Evolutionary conservation across 306 rosid genomes (phyloP).

Genomic region (Rubus idaeus): DNA sequence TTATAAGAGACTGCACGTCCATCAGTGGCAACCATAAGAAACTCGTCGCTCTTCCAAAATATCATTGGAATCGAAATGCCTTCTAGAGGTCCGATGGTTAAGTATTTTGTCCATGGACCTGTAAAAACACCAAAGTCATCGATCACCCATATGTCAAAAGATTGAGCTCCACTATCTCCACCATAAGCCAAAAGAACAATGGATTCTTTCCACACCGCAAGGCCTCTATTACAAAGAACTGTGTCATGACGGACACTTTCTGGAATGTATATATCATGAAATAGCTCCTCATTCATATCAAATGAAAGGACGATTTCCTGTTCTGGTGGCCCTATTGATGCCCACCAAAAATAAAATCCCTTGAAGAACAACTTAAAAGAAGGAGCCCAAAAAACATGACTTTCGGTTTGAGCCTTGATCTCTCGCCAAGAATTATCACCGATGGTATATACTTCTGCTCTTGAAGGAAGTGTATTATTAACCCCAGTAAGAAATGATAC

Average conservation of each 20-base stretch:
- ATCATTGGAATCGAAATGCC: neutral
- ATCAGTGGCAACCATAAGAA: neutral
- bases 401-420: neutral
- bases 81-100: neutral
- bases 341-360: slow-evolving; percentile 15
- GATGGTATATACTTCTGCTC: neutral
- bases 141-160: neutral
- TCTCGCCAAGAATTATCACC: neutral
- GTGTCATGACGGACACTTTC: neutral
- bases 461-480: neutral
- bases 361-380: neutral
- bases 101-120: neutral
- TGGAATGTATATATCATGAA: neutral
- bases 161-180: neutral
- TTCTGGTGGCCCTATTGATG: neutral
- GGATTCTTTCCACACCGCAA: neutral
- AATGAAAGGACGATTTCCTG: neutral
- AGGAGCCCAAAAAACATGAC: too few species aligned
- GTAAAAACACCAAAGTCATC: neutral
- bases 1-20: neutral
- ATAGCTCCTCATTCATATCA: neutral
- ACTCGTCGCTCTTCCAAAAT: neutral
- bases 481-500: neutral
- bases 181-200: neutral
- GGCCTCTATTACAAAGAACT: neutral